These are phyloP conservation scores for Sanghuangporus sanghuang DNA, from an alignment of 1,284 basidiomycete species.

Conservation along the genomic window DNA sequence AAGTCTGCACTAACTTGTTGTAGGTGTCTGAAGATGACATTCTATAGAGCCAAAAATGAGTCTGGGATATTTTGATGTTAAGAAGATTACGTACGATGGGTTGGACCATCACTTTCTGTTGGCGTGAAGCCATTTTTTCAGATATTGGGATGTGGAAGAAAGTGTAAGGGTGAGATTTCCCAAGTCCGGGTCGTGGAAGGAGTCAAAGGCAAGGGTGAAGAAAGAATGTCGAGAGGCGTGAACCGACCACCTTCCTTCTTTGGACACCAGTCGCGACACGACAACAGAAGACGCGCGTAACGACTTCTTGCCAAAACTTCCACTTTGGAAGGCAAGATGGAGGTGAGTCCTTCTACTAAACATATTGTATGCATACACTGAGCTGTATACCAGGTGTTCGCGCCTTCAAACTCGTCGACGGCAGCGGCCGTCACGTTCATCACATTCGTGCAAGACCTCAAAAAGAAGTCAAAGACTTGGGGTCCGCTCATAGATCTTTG, in stretches of 20 bases:
- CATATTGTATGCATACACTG: background rate
- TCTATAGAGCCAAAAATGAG: slow-evolving; percentile 45
- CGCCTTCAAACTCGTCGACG: slow-evolving; percentile 75
- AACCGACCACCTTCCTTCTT: slow-evolving; percentile 8
- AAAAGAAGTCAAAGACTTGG: slow-evolving; percentile 96
- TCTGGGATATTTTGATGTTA: slow-evolving; percentile 17
- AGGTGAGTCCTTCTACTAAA: slow-evolving; percentile 5
- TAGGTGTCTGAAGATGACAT: slow-evolving; percentile 98
- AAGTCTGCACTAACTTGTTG: slow-evolving; percentile 56
- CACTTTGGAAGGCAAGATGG: slow-evolving; percentile 13
- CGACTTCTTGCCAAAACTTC: background rate
- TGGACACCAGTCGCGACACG: slow-evolving; percentile 12
- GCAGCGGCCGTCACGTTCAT: slow-evolving; percentile 98
- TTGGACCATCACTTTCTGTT: slow-evolving; percentile 96
- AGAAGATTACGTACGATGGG: slow-evolving; percentile 72
- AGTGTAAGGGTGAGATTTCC: background rate
- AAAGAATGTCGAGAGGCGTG: background rate
- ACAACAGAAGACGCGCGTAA: slow-evolving; percentile 13
- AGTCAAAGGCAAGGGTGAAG: background rate
- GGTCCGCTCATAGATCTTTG: slow-evolving; percentile 95
- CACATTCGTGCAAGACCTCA: slow-evolving; percentile 98
- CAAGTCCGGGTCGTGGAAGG: background rate
- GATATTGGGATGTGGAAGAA: background rate
- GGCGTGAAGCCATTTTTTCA: slow-evolving; percentile 81
- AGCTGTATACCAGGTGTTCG: slow-evolving; percentile 29